Percentiles rank a stretch among this genome's conserved stretches.
These are phyloP conservation scores for Gaultheria prostrata DNA, from an alignment of 148 eudicot genomes.

Conservation along the genomic window DNA sequence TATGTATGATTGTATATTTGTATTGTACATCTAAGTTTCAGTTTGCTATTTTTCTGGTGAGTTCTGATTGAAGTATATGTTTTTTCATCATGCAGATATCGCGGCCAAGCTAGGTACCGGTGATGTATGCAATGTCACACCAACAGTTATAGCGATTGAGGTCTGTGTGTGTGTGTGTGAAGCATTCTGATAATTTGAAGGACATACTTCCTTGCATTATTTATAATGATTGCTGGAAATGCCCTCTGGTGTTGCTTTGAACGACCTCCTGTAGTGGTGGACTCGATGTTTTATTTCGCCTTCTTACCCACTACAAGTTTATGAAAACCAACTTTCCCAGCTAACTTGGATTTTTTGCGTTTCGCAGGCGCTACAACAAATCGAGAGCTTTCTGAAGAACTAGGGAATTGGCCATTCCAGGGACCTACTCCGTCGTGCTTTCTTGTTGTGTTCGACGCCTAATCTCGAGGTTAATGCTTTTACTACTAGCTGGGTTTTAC, in stretches of 20 bases:
- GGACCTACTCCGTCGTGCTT: neutral
- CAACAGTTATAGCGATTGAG: constrained; percentile 51
- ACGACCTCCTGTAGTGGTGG: neutral
- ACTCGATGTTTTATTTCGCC: neutral
- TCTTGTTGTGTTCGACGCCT: neutral
- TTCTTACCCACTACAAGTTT: neutral
- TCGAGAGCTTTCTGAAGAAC: constrained; percentile 33
- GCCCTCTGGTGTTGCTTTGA: neutral
- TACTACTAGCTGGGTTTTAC: neutral
- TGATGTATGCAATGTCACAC: constrained; percentile 47
- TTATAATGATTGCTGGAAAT: neutral
- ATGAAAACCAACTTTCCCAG: neutral
- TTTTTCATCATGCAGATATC: constrained; percentile 32
- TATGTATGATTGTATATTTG: too few relatives aligned
- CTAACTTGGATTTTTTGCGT: neutral
- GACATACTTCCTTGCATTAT: neutral
- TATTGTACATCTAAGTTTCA: neutral
- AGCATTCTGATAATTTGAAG: neutral
- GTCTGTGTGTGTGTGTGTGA: constrained; percentile 15
- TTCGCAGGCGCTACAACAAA: constrained; percentile 44
- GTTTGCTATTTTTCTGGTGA: neutral
- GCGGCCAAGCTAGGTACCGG: constrained; percentile 49
- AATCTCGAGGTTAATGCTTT: neutral
- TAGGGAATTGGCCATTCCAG: neutral
- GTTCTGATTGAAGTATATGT: neutral